These are phyloP conservation scores for Phytophthora agathidicida DNA, from an alignment of 352 stramenopile species.

Conservation along the genomic window DNA sequence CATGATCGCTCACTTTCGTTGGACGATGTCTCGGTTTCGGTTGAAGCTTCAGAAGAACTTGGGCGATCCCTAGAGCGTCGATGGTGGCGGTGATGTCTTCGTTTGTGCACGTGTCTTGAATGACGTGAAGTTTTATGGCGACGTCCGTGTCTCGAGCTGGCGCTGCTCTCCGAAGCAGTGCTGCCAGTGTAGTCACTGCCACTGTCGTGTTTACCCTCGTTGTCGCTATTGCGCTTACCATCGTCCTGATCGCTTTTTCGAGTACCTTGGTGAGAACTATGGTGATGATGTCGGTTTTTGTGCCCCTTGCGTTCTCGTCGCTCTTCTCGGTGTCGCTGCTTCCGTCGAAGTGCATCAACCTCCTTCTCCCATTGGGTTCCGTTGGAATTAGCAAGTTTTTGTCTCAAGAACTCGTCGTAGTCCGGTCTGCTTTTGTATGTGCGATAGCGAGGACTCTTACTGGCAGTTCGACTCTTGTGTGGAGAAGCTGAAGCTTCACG, in stretches of 20 bases:
- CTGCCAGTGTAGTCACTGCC: constrained; percentile 12
- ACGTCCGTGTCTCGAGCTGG: neutral
- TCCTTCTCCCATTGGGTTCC: constrained; percentile 31
- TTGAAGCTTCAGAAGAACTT: constrained; percentile 19
- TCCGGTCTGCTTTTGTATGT: constrained; percentile 43
- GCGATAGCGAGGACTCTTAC: constrained; percentile 34
- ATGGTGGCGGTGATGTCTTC: neutral
- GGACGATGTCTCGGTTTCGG: constrained; percentile 25
- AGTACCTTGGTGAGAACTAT: neutral
- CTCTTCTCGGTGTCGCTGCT: constrained; percentile 19
- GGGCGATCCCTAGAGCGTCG: neutral
- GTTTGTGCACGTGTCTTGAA: constrained; percentile 2
- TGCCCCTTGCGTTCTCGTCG: constrained; percentile 1
- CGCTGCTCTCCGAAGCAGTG: constrained; percentile 9
- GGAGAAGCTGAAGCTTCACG: neutral
- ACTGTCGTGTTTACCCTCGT: constrained; percentile 17
- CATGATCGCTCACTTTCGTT: constrained; percentile 11
- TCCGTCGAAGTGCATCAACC: constrained; percentile 23
- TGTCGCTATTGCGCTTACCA: constrained; percentile 20
- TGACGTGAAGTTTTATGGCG: no score
- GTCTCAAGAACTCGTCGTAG: constrained; percentile 55
- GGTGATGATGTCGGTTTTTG: constrained; percentile 4
- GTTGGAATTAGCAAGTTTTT: constrained; percentile 12
- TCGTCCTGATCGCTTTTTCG: constrained; percentile 10
- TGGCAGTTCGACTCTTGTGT: neutral